Base-by-base conservation (phyloP, 1,284 basidiomycete genomes). In the Dichomitus squalens region DNA sequence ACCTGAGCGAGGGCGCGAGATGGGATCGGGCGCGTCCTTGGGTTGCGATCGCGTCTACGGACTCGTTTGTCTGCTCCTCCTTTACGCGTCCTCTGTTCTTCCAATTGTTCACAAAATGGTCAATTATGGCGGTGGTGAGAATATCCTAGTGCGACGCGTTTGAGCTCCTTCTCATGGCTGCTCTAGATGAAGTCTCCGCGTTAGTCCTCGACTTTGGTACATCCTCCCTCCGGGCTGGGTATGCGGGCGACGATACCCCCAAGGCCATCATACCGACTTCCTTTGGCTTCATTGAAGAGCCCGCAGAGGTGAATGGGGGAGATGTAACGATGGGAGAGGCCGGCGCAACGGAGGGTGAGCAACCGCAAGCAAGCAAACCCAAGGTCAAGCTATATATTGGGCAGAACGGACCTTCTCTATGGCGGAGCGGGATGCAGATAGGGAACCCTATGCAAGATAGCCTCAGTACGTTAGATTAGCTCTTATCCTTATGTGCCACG, bases 241-340 rank as follows among this genome's bases (percentile, higher is more conserved):
- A 96, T 73, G 96, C 97, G 16, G 97, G 97, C 49, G 96, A 99
- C 74, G 97, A 99, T 71, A 87, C 92, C 14, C 97, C 97, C 29
- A 95, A 95, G 73, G 89, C 92, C 25, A 87, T 98, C 60, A 85
- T 97, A 59, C 93, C 97, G 1, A 92, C 95, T 1, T 84, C 87
- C 53, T 98, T 95, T 74, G 96, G 95, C 23, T 96, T 89, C 74
- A 82, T 63, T 29, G 60, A 67, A 11, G 65, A 68, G 7, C 29
- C 49, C 4, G 31, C 51, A 68, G 66, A 82, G 71, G 61, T 73
- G 68, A 66, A 72, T 51, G 58, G 58, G 41, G 41, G 27, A 47
- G 85, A 92, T 67, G 76, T 87, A 8, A 59, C 76, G 34, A 89
- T 88, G 87, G 70, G 68, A 7, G 86, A 87, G 40, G 70, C 68